phyloP scores from a whole-genome alignment of 345 rosid species.

The Brassica nigra region DNA sequence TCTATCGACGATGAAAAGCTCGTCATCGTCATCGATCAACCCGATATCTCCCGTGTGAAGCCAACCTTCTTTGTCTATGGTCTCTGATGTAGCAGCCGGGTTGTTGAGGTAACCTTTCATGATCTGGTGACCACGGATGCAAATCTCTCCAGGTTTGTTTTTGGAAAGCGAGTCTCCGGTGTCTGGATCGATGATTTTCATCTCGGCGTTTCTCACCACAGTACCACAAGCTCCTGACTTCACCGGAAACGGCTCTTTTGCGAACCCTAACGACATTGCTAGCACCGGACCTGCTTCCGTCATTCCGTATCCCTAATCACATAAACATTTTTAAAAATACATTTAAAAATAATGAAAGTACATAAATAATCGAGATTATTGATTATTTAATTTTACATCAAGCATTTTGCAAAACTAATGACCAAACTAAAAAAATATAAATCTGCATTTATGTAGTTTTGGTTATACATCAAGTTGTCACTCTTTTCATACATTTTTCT shows the following conservation, averaged over 20 bases:
- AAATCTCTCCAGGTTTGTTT: conserved; percentile 77
- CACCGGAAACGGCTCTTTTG: conserved; percentile 63
- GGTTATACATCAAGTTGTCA: neutral
- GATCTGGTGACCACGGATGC: conserved; percentile 78
- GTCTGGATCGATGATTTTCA: conserved; percentile 56
- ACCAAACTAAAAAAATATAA: neutral
- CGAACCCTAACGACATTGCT: conserved; percentile 75
- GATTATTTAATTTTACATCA: neutral
- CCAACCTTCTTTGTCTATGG: conserved; percentile 63
- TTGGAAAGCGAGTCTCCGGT: conserved; percentile 54
- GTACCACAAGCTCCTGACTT: conserved; percentile 89
- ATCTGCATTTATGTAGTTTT: neutral
- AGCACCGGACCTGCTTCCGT: conserved; percentile 89
- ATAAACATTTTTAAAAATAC: neutral
- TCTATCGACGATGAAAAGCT: conserved; percentile 63
- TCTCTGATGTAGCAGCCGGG: conserved; percentile 43
- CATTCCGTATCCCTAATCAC: conserved; percentile 86
- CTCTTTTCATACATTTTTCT: neutral
- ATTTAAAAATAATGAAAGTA: neutral
- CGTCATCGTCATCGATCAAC: conserved; percentile 55
- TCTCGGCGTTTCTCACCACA: conserved; percentile 69
- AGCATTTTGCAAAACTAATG: neutral
- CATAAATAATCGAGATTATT: neutral
- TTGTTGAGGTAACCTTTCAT: conserved; percentile 74
- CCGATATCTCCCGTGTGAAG: conserved; percentile 46